Percentiles rank a stretch among this genome's conserved stretches.
These are phyloP conservation scores for Daldinia caldariorum DNA, from an alignment of 495 filamentous ascomycete species.

Conservation along the genomic window DNA sequence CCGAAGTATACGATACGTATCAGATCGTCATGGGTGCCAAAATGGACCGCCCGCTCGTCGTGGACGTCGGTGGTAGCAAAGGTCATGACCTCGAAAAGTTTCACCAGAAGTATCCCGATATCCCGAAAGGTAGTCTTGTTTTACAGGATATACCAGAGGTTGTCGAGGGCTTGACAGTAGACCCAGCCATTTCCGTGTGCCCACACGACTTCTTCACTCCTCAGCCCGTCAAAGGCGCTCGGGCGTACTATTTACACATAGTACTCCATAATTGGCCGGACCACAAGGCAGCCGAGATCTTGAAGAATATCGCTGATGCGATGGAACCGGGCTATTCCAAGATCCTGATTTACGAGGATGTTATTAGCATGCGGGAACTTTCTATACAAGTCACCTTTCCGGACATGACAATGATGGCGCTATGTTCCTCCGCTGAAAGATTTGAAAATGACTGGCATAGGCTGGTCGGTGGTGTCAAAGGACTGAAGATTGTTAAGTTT, in stretches of 20 bases:
- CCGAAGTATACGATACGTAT: neutral
- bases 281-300: neutral
- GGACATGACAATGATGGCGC: neutral
- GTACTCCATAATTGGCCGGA: conserved; percentile 1
- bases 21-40: neutral
- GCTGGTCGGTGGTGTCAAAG: neutral
- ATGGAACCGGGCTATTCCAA: conserved; percentile 1
- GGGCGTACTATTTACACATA: neutral
- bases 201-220: neutral
- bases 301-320: neutral
- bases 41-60: neutral
- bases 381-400: neutral
- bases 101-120: neutral
- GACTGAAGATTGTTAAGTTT: neutral
- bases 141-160: too few species aligned
- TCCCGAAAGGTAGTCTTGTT: neutral
- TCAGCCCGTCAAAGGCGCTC: conserved; percentile 1
- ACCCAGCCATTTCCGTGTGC: neutral
- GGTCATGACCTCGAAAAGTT: neutral
- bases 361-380: neutral
- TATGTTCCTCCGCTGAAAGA: neutral
- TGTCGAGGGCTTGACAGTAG: too few species aligned
- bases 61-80: neutral
- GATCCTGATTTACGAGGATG: neutral
- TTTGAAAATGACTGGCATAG: neutral